Percentiles rank a stretch among this genome's conserved stretches.
Conservation (phyloP, 1,284 basidiomycete genomes). For the Ceratobasidium sp. region DNA sequence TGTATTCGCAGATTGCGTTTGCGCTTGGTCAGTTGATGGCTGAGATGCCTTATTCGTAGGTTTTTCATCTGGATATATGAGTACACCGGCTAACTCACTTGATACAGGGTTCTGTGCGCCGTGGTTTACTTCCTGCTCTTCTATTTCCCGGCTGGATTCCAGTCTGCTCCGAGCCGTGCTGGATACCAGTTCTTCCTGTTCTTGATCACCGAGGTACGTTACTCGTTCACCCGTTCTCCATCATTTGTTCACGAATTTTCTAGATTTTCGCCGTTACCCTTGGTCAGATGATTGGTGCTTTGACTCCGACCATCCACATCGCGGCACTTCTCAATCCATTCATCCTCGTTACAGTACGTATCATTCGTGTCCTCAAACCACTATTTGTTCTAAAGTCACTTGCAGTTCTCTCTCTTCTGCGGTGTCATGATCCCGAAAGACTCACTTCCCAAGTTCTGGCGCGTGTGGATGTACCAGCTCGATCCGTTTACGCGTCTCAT, state of each 20-base stretch:
- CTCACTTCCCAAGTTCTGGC: slow-evolving; percentile 71
- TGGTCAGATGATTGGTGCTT: slow-evolving; percentile 66
- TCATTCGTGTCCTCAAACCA: too few species aligned
- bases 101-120: slow-evolving; percentile 64
- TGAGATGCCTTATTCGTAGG: slow-evolving; percentile 76
- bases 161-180: slow-evolving; percentile 66
- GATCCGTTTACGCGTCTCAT: slow-evolving; percentile 70
- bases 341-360: slow-evolving; percentile 36
- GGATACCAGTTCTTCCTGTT: slow-evolving; percentile 78
- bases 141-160: slow-evolving; percentile 70
- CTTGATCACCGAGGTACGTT: slow-evolving; percentile 55
- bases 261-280: slow-evolving; percentile 27
- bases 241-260: too few species aligned
- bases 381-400: too few species aligned
- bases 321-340: slow-evolving; percentile 40
- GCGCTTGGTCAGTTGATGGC: slow-evolving; percentile 82
- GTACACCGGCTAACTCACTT: not conserved
- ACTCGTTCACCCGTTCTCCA: too few species aligned
- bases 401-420: slow-evolving; percentile 68
- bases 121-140: slow-evolving; percentile 76
- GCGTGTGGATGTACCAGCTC: slow-evolving; percentile 73
- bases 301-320: slow-evolving; percentile 73
- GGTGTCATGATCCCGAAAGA: slow-evolving; percentile 70
- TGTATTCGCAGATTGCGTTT: slow-evolving; percentile 83
- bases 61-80: not conserved